phyloP scores from a whole-genome alignment of 1,284 basidiomycete genomes.

The Puccinia horiana region DNA sequence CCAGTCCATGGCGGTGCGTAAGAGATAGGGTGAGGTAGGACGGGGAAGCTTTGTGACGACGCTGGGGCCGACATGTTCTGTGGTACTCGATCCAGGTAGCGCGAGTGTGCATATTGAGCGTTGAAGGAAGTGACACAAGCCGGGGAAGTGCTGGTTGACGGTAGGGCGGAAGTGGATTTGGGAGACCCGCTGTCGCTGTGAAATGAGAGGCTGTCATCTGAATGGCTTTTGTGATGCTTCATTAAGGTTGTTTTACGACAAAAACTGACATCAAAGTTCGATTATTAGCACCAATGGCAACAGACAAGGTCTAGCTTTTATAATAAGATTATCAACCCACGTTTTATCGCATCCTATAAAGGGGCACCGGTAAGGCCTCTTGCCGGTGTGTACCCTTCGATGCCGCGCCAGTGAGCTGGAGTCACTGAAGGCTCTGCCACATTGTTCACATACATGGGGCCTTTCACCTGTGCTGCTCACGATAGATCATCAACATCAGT shows the following conservation, averaged over 20 bases:
- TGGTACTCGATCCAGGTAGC: not conserved
- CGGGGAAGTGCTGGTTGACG: conserved; percentile 35
- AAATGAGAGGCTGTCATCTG: conserved; percentile 39
- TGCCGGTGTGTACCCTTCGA: conserved; percentile 63
- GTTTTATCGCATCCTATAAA: conserved; percentile 47
- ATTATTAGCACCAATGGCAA: not conserved
- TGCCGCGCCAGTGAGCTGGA: conserved; percentile 66
- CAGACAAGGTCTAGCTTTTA: not conserved
- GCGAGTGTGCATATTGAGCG: conserved; percentile 19
- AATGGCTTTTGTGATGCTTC: conserved; percentile 59
- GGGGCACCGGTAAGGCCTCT: conserved; percentile 55
- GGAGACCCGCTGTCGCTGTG: conserved; percentile 36
- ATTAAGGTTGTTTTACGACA: conserved; percentile 61
- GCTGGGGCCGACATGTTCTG: conserved; percentile 38
- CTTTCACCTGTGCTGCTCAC: conserved; percentile 63
- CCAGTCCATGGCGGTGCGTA: conserved; percentile 6
- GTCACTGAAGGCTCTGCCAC: conserved; percentile 64
- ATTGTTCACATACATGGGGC: conserved; percentile 64
- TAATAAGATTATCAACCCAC: conserved; percentile 33
- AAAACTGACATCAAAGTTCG: conserved; percentile 52
- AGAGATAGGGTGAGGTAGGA: conserved; percentile 12
- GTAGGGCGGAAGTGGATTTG: conserved; percentile 27
- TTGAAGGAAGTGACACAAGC: conserved; percentile 23
- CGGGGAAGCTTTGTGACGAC: conserved; percentile 32
- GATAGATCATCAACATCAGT: conserved; percentile 53